Evolutionary conservation across 2,329 filamentous ascomycete genomes (phyloP), one percentile per base, ranked within the genome.

Genomic region (Aspergillus uvarum): DNA sequence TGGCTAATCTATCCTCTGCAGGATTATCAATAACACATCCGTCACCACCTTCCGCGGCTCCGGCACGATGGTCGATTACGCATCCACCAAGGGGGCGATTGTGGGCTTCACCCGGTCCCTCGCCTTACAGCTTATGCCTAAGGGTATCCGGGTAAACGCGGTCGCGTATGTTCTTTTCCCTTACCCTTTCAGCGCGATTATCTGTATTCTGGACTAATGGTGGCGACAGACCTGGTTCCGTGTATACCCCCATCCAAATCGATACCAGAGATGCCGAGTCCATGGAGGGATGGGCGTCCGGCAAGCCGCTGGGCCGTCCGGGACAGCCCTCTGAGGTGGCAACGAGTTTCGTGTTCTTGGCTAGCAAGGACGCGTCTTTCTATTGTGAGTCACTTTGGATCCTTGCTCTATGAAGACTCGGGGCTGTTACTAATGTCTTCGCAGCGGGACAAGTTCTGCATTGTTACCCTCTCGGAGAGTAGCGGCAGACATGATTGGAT

Each of bases 81-180:
- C 81, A 2, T 74, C 83, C 10, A 86, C 83, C 5, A 87, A 87
- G 66, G 84, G 83, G 6, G 83, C 84, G 24, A 85, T 87, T 58
- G 77, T 80, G 2, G 80, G 80, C 0, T 86, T 87, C 64, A 86
- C 84, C 0, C 75, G 80, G 12, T 76, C 82, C 5, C 71, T 87
- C 42, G 78, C 83, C 0, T 77, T 82, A 61, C 80, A 86, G 58
- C 72, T 86, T 4, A 75, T 81, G n/a, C 75, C 80, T 1, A 83
- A 82, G 65, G 85, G 84, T 2, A 87, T 87, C 57, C 76, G 83
- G 2, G 83, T 86, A 47, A 86, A 80, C 48, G 61, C 59, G 55
- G 75, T 79, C 24, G 75, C 75, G 75, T 77, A 65, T 66, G 75
- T 68, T n/a, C 38, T 14, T n/a, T 22, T 24, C 38, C 16, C 35